phyloP scores from a whole-genome alignment of 2,329 filamentous ascomycete species.

The Monilinia fructigena region DNA sequence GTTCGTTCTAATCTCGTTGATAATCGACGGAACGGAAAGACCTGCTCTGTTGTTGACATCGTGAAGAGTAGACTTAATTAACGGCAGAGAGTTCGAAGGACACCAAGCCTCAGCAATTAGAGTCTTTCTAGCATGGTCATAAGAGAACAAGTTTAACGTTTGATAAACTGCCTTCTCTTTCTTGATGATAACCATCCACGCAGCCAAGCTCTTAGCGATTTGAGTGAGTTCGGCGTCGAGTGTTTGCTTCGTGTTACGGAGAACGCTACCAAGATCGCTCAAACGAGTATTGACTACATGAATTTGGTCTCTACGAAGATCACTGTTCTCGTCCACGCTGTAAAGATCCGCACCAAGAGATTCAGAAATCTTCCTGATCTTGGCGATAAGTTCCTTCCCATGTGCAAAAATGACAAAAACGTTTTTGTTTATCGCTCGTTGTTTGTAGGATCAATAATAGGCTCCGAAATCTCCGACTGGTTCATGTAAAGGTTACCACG shows the following conservation, averaged over 20 bases:
- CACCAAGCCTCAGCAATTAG: conserved; percentile 98
- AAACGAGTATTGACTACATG: conserved; percentile 95
- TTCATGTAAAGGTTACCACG: conserved; percentile 99
- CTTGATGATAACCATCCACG: conserved; percentile 96
- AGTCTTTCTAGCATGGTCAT: conserved; percentile 91
- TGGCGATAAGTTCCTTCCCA: conserved; percentile 95
- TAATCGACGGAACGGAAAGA: conserved; percentile 94
- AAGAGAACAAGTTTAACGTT: conserved; percentile 93
- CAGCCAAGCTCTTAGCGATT: conserved; percentile 86
- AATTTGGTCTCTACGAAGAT: conserved; percentile 91
- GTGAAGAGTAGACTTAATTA: conserved; percentile 90
- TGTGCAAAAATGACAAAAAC: conserved; percentile 99
- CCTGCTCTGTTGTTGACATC: conserved; percentile 96
- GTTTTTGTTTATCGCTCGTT: conserved; percentile 95
- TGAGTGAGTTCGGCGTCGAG: conserved; percentile 90
- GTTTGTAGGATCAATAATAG: conserved; percentile 84
- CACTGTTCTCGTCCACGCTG: conserved; percentile 95
- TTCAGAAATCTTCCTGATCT: conserved; percentile 98
- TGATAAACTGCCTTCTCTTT: conserved; percentile 99
- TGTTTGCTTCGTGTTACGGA: conserved; percentile 92
- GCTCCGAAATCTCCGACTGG: conserved; percentile 95
- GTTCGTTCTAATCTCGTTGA: conserved; percentile 95
- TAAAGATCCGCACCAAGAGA: conserved; percentile 95
- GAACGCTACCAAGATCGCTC: conserved; percentile 84
- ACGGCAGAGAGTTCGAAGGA: conserved; percentile 81